Base-by-base conservation (phyloP, 768 basidiomycete genomes). In the Hydnum rufescens region DNA sequence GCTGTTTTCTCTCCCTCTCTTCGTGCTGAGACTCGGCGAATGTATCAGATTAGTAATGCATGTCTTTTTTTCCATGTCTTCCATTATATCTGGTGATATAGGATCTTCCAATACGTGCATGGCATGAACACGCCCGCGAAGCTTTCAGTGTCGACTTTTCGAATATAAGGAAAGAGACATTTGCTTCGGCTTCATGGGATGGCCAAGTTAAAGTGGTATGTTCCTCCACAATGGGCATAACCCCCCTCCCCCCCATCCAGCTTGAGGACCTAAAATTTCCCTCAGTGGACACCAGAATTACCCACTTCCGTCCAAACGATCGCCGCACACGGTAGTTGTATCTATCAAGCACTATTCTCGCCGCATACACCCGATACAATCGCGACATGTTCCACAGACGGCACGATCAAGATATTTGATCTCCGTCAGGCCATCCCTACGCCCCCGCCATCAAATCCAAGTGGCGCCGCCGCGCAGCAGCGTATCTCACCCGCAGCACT, bases 111-210 rank as follows among this genome's bases (percentile, higher is more conserved):
- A 82, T 96, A 58, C 77, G 79, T 55, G 77, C 76, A 48, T 97
- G 93, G 92, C 82, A 87, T 59, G 93, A 97, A 65, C 93, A 97
- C 65, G 77, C 80, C 8, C 76, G 80, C 49, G 93, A 97, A 63
- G 87, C 90, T 4, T 90, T 86, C 68, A 82, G 82, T 6, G 77
- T 96, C 3, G 87, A 97, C 64, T 97, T 93, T 92, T 89, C 82
- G 56, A 97, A 95, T 65, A 64, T 92, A 56, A 78, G 80, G 59
- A 95, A 93, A 63, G 82, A 88, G 57, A 74, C 75, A 0, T 92
- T 95, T 63, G 75, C 73, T 5, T 89, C 89, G 6, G 75, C 85
- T 25, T 86, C 82, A 8, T 96, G 92, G 92, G 93, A 97, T 61
- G 88, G 87, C 26, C 74, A 72, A 13, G 74, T 92, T 39, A 96